These are phyloP conservation scores for Biscutella laevigata DNA, from an alignment of 441 rosid species.

Conservation along the genomic window DNA sequence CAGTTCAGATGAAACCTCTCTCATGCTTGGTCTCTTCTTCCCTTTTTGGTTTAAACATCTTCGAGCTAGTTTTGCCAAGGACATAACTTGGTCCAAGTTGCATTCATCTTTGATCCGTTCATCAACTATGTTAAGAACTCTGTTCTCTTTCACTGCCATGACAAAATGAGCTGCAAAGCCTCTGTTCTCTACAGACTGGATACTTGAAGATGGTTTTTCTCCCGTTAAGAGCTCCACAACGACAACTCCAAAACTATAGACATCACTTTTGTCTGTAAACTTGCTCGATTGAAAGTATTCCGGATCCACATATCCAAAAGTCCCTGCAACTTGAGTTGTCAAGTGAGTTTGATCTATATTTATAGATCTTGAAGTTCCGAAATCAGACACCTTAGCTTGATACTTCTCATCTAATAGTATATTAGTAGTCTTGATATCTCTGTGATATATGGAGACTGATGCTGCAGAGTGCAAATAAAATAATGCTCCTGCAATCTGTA, in stretches of 20 bases:
- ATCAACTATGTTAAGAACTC: conserved; percentile 24
- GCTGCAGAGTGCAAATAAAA: conserved; percentile 20
- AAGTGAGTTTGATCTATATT: conserved; percentile 27
- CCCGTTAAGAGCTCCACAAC: conserved; percentile 24
- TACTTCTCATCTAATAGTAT: conserved; percentile 22
- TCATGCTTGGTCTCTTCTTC: conserved; percentile 32
- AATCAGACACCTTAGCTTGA: conserved; percentile 21
- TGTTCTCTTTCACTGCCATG: conserved; percentile 8
- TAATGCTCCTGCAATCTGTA: conserved; percentile 14
- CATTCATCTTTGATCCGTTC: conserved; percentile 16
- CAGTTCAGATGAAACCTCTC: conserved; percentile 26
- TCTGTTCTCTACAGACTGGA: conserved; percentile 6
- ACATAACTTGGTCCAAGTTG: conserved; percentile 25
- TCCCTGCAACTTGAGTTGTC: conserved; percentile 28
- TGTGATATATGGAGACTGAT: conserved; percentile 20
- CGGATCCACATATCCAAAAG: conserved; percentile 30
- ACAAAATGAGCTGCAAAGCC: conserved; percentile 25
- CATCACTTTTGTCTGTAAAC: conserved; percentile 24
- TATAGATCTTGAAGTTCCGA: conserved; percentile 23
- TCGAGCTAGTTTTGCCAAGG: conserved; percentile 24
- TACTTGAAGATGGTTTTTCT: neutral
- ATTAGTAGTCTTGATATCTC: conserved; percentile 26
- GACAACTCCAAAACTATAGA: conserved; percentile 21
- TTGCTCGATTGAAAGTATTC: conserved; percentile 27
- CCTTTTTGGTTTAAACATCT: conserved; percentile 30